Evolutionary conservation across 225 moss, liverwort and hornwort species (phyloP), one percentile per base, ranked within the genome.

Genomic region (Thuidium tamariscinum): DNA sequence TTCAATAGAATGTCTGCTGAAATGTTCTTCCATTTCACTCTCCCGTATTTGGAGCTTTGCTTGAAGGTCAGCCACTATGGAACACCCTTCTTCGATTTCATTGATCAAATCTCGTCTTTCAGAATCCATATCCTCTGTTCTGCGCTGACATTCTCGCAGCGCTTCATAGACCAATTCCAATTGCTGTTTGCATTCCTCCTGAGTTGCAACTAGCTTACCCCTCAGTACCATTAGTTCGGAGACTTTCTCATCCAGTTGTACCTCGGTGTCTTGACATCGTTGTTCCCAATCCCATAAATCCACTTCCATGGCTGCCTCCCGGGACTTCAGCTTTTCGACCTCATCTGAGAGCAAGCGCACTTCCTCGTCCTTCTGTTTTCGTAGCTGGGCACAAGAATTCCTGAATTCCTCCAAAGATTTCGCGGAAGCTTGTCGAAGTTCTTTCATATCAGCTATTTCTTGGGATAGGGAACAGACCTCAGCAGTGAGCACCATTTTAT

Each of bases 261-360:
- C 60, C 79, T 90, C 89, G 69, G 82, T 70, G 14, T 92, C 90
- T 84, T 92, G 86, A 81, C 84, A 89, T 86, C 88, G 89, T 79
- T 87, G 90, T 83, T 93, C 87, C 93, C 88, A 92, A 71, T 90
- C 89, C 89, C 90, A 90, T 68, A 92, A 86, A 56, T 91, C 89
- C 75, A 62, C 88, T 64, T 91, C 86, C 85, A 87, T 87, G 29
- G 79, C 84, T 90, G 71, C 82, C 66, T 80, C 87, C 85, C 83
- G 86, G 23, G 87, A 88, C 84, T 90, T 90, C 1, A 92, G 75
- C 56, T 84, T 88, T 37, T 84, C 86, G 66, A 89, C 56, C 67
- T 90, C 88, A 30, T 82, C 82, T 48, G 82, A 85, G 51, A 86
- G 68, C 49, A 61, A 75, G 59, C 78, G 74, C 63, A 88, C 19